These are phyloP conservation scores for Rugosomyces carneus DNA, from an alignment of 1,284 basidiomycete genomes.

Conservation along the genomic window DNA sequence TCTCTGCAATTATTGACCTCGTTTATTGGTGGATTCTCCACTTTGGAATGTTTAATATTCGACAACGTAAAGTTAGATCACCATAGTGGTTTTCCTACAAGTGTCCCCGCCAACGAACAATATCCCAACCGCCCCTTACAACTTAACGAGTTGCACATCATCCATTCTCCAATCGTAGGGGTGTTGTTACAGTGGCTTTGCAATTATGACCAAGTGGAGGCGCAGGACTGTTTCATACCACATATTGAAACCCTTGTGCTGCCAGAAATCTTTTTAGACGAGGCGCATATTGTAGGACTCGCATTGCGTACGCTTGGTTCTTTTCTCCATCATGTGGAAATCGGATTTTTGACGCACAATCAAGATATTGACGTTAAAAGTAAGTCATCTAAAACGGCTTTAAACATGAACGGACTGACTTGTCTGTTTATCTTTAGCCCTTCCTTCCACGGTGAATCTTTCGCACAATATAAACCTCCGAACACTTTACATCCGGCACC, in stretches of 20 bases:
- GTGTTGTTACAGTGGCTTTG: constrained; percentile 25
- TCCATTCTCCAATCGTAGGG: constrained; percentile 18
- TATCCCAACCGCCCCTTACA: constrained; percentile 5
- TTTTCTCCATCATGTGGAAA: constrained; percentile 23
- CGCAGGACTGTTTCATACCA: constrained; percentile 6
- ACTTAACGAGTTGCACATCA: constrained; percentile 20
- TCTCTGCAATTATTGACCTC: constrained; percentile 21
- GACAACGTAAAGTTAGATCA: constrained; percentile 28
- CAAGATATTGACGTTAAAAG: constrained; percentile 8
- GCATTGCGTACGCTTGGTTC: constrained; percentile 20
- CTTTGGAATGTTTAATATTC: constrained; percentile 20
- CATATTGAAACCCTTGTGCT: constrained; percentile 19
- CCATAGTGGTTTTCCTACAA: constrained; percentile 2
- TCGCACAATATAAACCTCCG: constrained; percentile 16
- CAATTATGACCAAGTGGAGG: constrained; percentile 5
- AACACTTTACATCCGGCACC: constrained; percentile 21
- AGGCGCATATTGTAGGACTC: constrained; percentile 16
- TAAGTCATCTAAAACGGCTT: not conserved
- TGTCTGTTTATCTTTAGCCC: constrained; percentile 5
- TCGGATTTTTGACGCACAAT: constrained; percentile 21
- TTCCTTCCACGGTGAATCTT: constrained; percentile 13
- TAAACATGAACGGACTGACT: not conserved
- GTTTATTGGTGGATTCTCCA: constrained; percentile 18
- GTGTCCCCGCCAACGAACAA: not conserved
- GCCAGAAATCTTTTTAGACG: constrained; percentile 24